These are phyloP conservation scores for Fusarium camptoceras DNA, from an alignment of 2,329 filamentous ascomycete species.

Conservation along the genomic window DNA sequence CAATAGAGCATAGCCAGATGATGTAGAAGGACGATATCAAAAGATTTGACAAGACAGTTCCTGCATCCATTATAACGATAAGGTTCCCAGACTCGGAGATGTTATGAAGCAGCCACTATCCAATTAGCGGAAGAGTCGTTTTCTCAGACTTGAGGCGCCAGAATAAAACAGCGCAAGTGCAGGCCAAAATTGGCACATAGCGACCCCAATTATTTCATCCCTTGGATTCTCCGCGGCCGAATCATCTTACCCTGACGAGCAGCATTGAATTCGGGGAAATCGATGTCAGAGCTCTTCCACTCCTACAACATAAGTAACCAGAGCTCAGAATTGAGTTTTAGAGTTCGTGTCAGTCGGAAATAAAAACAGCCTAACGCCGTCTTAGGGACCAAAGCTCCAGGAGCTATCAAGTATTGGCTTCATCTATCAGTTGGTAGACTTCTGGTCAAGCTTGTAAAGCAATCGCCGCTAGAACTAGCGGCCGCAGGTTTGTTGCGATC, in stretches of 20 bases:
- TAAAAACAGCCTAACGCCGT: neutral
- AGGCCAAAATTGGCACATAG: neutral
- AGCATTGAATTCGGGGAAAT: neutral
- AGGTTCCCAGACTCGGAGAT: neutral
- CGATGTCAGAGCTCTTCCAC: neutral
- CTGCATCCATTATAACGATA: neutral
- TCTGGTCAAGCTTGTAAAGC: neutral
- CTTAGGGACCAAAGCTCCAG: neutral
- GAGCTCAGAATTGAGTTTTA: constrained; percentile 6
- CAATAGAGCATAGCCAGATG: neutral
- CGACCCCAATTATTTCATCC: neutral
- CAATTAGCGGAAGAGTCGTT: neutral
- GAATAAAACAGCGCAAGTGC: neutral
- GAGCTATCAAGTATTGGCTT: neutral
- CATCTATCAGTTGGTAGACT: neutral
- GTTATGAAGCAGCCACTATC: neutral
- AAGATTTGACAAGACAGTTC: neutral
- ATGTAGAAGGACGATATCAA: neutral
- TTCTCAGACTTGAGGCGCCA: neutral
- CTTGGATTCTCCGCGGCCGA: neutral
- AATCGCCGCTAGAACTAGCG: neutral
- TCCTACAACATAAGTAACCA: neutral
- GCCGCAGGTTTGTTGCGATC: neutral
- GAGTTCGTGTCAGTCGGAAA: neutral
- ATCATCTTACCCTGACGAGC: neutral